A percentile compares a stretch with the other conserved stretches of the same genome.
Conservation (phyloP, 129 eudicot species). For the Silybum marianum region DNA sequence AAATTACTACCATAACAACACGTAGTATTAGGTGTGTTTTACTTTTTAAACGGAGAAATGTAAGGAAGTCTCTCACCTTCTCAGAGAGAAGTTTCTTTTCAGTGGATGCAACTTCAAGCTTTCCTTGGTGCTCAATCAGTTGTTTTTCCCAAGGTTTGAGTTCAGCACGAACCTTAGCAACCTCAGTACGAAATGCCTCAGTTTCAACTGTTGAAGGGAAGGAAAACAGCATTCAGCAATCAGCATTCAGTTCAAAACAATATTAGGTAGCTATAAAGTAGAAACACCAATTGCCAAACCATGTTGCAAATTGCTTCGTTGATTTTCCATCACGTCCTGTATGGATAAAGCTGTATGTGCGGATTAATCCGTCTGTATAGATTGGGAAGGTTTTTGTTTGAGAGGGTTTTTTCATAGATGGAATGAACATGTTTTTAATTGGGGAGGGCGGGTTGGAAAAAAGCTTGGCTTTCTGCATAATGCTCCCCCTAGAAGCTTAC, state of each 20-base stretch:
- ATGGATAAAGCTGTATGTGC: too few species aligned
- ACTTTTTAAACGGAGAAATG: not conserved
- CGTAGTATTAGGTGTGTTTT: not conserved
- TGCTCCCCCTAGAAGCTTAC: too few species aligned
- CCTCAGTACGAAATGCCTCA: slow-evolving; percentile 69
- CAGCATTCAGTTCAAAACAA: not conserved
- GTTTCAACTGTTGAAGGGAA: slow-evolving; percentile 66
- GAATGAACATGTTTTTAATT: too few species aligned
- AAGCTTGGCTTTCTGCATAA: too few species aligned
- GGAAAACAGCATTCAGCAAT: not conserved
- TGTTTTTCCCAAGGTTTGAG: slow-evolving; percentile 94
- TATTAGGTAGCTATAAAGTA: not conserved
- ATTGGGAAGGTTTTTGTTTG: too few species aligned
- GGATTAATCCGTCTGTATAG: too few species aligned
- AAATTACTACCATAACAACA: not conserved
- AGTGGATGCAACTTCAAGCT: slow-evolving; percentile 83
- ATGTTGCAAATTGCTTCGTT: not conserved
- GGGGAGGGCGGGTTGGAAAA: too few species aligned
- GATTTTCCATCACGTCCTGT: too few species aligned
- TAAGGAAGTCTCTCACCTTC: slow-evolving; percentile 50
- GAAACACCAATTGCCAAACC: not conserved
- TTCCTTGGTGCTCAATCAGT: slow-evolving; percentile 78
- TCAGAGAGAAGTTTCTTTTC: slow-evolving; percentile 70
- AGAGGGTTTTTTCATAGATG: too few species aligned
- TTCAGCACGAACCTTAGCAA: slow-evolving; percentile 73